Percentiles rank a stretch among this genome's conserved stretches.
These are phyloP conservation scores for Blastobotrys robertii DNA, from an alignment of 805 yeast species.

Conservation along the genomic window DNA sequence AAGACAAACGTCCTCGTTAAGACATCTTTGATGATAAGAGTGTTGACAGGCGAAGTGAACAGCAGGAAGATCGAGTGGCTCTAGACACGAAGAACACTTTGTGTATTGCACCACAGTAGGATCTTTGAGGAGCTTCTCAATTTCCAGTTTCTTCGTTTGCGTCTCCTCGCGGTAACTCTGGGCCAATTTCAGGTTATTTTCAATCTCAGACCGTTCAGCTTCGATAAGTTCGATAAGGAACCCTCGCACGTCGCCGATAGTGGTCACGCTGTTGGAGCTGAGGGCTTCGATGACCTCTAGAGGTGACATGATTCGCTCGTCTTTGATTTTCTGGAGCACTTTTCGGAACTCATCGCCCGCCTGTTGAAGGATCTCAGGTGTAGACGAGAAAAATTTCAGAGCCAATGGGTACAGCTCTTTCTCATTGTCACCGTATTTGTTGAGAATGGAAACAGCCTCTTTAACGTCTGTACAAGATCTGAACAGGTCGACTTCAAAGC, in stretches of 20 bases:
- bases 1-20: conserved; percentile 51
- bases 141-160: conserved; percentile 39
- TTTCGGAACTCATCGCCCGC: conserved; percentile 42
- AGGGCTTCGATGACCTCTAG: conserved; percentile 67
- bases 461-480: conserved; percentile 53
- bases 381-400: conserved; percentile 51
- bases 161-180: conserved; percentile 62
- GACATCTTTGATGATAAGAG: conserved; percentile 75
- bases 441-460: conserved; percentile 47
- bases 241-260: conserved; percentile 63
- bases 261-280: conserved; percentile 50
- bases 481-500: conserved; percentile 53
- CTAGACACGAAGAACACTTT: conserved; percentile 55
- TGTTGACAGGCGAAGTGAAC: conserved; percentile 82
- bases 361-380: conserved; percentile 38
- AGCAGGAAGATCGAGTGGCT: conserved; percentile 63
- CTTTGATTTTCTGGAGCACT: conserved; percentile 45
- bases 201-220: conserved; percentile 51
- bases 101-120: conserved; percentile 51
- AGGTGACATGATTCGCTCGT: conserved; percentile 51
- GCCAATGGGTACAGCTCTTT: conserved; percentile 60
- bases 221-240: conserved; percentile 54
- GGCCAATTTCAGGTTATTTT: conserved; percentile 56
- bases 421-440: conserved; percentile 49
- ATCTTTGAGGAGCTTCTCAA: conserved; percentile 40